Evolutionary conservation across 176 grass and related monocot species (phyloP), one percentile per base, ranked within the genome.

Genomic region (Carex parvula): DNA sequence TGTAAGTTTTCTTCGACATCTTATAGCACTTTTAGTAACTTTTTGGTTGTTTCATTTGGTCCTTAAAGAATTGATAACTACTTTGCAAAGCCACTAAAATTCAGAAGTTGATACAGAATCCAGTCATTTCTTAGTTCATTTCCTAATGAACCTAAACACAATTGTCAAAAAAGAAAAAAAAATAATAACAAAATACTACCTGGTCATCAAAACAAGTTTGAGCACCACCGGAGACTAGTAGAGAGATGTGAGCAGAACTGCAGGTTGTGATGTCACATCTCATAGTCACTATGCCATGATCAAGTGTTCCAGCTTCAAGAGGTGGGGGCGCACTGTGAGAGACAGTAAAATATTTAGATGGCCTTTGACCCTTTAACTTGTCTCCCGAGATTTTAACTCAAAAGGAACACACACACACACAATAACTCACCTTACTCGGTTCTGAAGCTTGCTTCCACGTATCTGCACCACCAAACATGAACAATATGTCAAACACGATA

Each of bases 131-230:
- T 16, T 55, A 30, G 20, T 74, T 52, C 24, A 50, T 24, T 52
- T 74, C n/a, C 21, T 52, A 60, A 52, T 24, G 72, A 9, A 54
- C 8, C 22, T 55, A 55, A 76, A 15, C 44, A 55, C 72, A 76
- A 54, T 74, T 24, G 65, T 37, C 32, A 69, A 69, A 8, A 66
- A 4, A 64, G 26, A 74, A 39, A 39, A 8, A 2, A 16, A 0
- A 5, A 12, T 53, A 22, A 76, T 76, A 76, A 56, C 48, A 55
- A 46, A 30, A 30, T 92, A 95, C 93, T 92, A 95, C 93, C 93
- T 94, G 66, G 60, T 92, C 86, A 89, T 94, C 84, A 70, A 94
- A 92, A 84, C 88, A 92, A 66, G 86, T 90, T 60, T 90, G 88
- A 2, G 84, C 82, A 8, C 88, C 88, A 79, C 86, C 90, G 70